Base-by-base conservation (phyloP, 2,329 filamentous ascomycete species). In the Zopfia rhizophila region DNA sequence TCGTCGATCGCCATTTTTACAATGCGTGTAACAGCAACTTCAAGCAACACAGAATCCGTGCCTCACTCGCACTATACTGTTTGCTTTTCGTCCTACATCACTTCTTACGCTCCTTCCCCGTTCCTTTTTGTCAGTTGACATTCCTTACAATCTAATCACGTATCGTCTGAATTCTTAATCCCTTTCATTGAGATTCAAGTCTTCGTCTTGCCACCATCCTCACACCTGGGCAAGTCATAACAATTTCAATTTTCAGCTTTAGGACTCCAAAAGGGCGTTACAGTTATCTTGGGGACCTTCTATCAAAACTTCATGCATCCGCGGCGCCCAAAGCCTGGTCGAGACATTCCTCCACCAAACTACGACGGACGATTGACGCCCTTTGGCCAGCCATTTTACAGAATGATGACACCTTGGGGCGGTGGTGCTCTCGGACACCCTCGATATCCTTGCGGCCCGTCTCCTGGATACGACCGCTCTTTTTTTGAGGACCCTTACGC, bases 401-500 rank as follows among this genome's bases (percentile, higher is more conserved):
- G 8, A n/a, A 27, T 27, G 24, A 8, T 27, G 24, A n/a, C 24
- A 8, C 8, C 8, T 27, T n/a, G 24, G n/a, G n/a, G n/a, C n/a
- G n/a, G n/a, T n/a, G n/a, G n/a, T n/a, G n/a, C n/a, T n/a, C n/a
- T n/a, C n/a, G n/a, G n/a, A n/a, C n/a, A n/a, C n/a, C n/a, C n/a
- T n/a, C n/a, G n/a, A n/a, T n/a, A n/a, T n/a, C n/a, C n/a, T n/a
- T n/a, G 24, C 24, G 24, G 8, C n/a, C n/a, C 24, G 8, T n/a
- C 8, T 27, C 24, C 24, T 27, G 8, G n/a, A 18, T 33, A 23
- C 8, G 19, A 21, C 36, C 44, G 44, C 10, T 5, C 8, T n/a
- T 36, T 21, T 11, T 41, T 21, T n/a, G 31, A 53, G 6, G 45
- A 52, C 19, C 45, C 45, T 6, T 56, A 51, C 18, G 42, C 43